Percentiles rank a stretch among this genome's conserved stretches.
Evolutionary conservation across 257 asterid species (phyloP).

Genomic region (Vinca minor): DNA sequence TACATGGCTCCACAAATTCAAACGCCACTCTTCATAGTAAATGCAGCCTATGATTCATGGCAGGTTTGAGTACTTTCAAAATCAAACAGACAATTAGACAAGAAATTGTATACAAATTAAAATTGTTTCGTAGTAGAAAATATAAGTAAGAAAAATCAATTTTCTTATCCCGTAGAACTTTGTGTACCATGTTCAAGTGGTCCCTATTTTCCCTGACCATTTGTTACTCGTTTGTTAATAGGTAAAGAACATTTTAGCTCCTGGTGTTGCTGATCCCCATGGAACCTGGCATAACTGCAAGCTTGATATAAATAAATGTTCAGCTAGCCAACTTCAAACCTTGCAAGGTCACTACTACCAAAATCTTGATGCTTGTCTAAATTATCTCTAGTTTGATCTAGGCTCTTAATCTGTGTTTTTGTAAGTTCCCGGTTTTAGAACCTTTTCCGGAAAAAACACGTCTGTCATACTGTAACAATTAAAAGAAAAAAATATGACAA

Average conservation of each 20-base stretch:
- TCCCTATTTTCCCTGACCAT: neutral
- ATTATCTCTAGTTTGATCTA: neutral
- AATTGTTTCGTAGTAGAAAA: neutral
- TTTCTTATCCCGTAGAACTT: no score
- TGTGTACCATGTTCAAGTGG: neutral
- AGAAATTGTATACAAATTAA: neutral
- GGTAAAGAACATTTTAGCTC: constrained; percentile 72
- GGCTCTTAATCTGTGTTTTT: neutral
- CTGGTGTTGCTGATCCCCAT: constrained; percentile 64
- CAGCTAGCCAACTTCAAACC: constrained; percentile 43
- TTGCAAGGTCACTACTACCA: constrained; percentile 55
- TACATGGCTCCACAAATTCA: constrained; percentile 44
- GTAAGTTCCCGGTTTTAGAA: neutral
- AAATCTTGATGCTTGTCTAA: neutral
- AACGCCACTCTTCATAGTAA: constrained; percentile 67
- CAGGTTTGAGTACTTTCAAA: constrained; percentile 52
- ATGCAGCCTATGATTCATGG: constrained; percentile 90
- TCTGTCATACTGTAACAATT: no score
- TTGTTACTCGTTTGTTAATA: constrained; percentile 17
- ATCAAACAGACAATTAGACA: neutral
- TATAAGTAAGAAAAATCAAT: no score
- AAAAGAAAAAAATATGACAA: no score
- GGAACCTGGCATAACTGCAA: constrained; percentile 70
- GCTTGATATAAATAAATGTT: constrained; percentile 49
- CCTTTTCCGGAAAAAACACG: no score